Evolutionary conservation across 2,329 filamentous ascomycete species (phyloP), one percentile per base, ranked within the genome.

Genomic region (Emergomyces africanus): DNA sequence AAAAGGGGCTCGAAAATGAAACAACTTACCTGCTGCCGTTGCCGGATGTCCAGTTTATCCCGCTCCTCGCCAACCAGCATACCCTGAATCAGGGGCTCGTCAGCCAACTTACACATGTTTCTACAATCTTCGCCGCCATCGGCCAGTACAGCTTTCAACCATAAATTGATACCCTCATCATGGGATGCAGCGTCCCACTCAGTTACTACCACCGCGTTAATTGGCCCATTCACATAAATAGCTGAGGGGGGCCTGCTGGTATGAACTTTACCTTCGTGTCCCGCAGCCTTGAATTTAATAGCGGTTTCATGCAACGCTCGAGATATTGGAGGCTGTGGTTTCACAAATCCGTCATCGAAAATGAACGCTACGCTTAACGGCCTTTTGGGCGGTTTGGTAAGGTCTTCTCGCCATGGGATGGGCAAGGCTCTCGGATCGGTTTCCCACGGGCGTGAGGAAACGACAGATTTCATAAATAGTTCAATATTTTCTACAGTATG

Each of bases 351-450:
- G 60, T 86, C 83, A 68, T 82, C 76, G 75, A 79, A 79, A 51
- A 85, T 70, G 1, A 84, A 76, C 0, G 78, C 85, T n/a, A 88
- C 74, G 64, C 80, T 83, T 5, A 86, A 70, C 61, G 79, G 83
- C 60, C 71, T 71, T 3, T 68, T 60, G 4, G 59, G 62, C 6
- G 63, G 57, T 0, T 64, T 60, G 15, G 64, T 64, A 23, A 67
- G 46, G 12, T 62, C 65, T 23, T 65, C 59, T 48, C 72, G 57
- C 74, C 74, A 76, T 1, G 71, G 69, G 30, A 76, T 66, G 3
- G 72, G 70, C 0, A 70, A 63, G 5, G 70, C 67, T 46, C 69
- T 69, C 4, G 70, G 68, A 59, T 75, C 73, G 46, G 71, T 62
- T 28, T 67, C 60, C 74, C 74, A 76, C 2, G 73, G 70, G 54